Evolutionary conservation across 2,329 filamentous ascomycete genomes (phyloP), one percentile per base, ranked within the genome.

Genomic region (Tolypocladium ovalisporum): DNA sequence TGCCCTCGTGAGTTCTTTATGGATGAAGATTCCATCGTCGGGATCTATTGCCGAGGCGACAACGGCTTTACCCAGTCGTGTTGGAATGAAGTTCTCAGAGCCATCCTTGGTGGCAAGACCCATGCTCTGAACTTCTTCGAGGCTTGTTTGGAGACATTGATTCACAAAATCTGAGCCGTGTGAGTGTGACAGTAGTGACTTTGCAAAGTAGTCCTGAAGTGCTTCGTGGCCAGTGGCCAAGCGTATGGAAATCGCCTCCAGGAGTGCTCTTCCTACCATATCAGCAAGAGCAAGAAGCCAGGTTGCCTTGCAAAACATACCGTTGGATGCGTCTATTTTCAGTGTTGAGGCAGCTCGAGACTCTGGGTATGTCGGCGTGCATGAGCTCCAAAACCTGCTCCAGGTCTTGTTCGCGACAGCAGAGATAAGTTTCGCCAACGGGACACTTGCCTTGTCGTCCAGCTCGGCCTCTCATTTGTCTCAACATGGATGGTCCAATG

Each of bases 401-500:
- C 17, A 91, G 70, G 62, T 91, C 88, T 12, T 76, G 71, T 64
- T 84, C 80, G 35, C 84, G 80, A 65, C 88, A 91, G 66, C 88
- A 90, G 1, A 91, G 74, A 67, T 88, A 91, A 1, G 87, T 91
- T 71, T 91, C 88, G 2, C 88, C 88, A 52, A 88, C 75, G 54
- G 88, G 86, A 57, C 89, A 87, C 65, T 90, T 91, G 54, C 88
- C 88, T 70, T 90, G 90, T 56, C 88, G 80, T 8, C 88, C 88
- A 24, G 88, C 88, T 59, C 88, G 80, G 3, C 88, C 88, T 66
- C 87, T 82, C 88, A 91, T 92, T 70, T 92, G 88, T 54, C 87
- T 82, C 70, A 92, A 75, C 85, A 92, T 88, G 4, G 88, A 84
- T 15, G 88, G 88, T 0, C 87, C 88, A n/a, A 91, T 82, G 53